Evolutionary conservation across 2,329 filamentous ascomycete species (phyloP), one percentile per base, ranked within the genome.

Genomic region (Calonectria hongkongensis): DNA sequence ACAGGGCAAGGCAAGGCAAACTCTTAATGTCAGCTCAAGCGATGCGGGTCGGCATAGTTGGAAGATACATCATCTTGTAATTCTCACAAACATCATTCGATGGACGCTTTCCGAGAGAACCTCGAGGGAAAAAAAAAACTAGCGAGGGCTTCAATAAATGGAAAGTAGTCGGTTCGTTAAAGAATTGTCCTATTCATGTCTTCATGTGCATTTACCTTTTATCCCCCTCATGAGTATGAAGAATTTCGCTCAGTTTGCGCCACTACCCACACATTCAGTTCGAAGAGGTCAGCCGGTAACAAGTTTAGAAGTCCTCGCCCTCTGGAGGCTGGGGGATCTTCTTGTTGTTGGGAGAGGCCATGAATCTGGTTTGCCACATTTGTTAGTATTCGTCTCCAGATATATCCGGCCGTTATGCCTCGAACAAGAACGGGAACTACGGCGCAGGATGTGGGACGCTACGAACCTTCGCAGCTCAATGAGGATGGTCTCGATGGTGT

Each of bases 301-400:
- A 58, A 16, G 39, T 51, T 81, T 73, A 85, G 78, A 86, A 87
- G 25, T 83, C 88, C 63, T 94, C 92, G 71, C 95, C 96, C 87
- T 99, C 97, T 4, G 94, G 91, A 48, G 97, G 97, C 84, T 99
- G 97, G 15, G 95, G 94, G 36, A 98, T 92, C 87, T 98, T 98
- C 91, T 98, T 98, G 87, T 98, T 94, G 78, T 92, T 89, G 30
- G 94, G 92, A 72, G 96, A 91, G 36, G 96, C 96, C 97, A 99
- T 98, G 84, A 94, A 98, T 85, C 96, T 97, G 27, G 28, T 63
- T 28, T 36, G 48, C 18, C 30, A 18, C n/a, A 10, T 39, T 21
- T 13, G 18, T 64, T 12, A 25, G 51, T 28, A 45, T 56, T 18
- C 21, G 18, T n/a, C 63, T 4, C 25, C 28, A 30, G n/a, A 21